phyloP scores from a whole-genome alignment of 2,329 filamentous ascomycete genomes.

The Triangularia setosa region DNA sequence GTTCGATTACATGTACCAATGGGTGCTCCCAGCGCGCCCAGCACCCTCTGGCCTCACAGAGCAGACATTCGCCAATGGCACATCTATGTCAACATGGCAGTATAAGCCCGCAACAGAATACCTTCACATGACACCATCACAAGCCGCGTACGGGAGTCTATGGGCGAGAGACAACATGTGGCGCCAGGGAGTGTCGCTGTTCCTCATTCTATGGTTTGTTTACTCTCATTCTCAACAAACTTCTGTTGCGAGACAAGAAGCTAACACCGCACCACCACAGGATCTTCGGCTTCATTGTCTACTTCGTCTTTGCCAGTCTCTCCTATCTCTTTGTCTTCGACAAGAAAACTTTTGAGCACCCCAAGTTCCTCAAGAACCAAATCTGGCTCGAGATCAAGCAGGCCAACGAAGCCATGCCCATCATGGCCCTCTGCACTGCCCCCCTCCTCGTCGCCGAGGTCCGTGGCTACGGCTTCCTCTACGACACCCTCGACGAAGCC shows the following conservation, averaged over 20 bases:
- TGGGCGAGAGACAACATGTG: conserved; percentile 73
- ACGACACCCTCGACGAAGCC: conserved; percentile 72
- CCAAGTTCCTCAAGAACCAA: conserved; percentile 93
- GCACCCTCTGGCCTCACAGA: conserved; percentile 51
- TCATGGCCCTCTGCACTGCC: conserved; percentile 77
- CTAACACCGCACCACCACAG: conserved; percentile 42
- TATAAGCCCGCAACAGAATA: conserved; percentile 72
- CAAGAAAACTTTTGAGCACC: conserved; percentile 82
- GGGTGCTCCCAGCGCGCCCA: conserved; percentile 57
- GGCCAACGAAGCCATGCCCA: conserved; percentile 69
- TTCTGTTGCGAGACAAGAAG: too few relatives aligned
- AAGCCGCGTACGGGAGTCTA: conserved; percentile 74
- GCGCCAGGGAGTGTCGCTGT: conserved; percentile 72
- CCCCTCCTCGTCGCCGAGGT: conserved; percentile 81
- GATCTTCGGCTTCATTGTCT: conserved; percentile 79
- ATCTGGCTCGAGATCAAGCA: conserved; percentile 81
- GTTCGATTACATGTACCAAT: conserved; percentile 75
- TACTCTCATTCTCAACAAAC: not conserved
- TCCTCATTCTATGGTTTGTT: conserved; percentile 77
- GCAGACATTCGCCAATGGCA: conserved; percentile 48
- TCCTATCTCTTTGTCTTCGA: conserved; percentile 91
- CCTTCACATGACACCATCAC: conserved; percentile 64
- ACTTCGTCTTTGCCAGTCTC: conserved; percentile 77
- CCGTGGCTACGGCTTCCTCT: conserved; percentile 79
- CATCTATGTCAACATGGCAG: conserved; percentile 58